Base-by-base conservation (phyloP, 208 protist species). In the Naegleria gruberi region DNA sequence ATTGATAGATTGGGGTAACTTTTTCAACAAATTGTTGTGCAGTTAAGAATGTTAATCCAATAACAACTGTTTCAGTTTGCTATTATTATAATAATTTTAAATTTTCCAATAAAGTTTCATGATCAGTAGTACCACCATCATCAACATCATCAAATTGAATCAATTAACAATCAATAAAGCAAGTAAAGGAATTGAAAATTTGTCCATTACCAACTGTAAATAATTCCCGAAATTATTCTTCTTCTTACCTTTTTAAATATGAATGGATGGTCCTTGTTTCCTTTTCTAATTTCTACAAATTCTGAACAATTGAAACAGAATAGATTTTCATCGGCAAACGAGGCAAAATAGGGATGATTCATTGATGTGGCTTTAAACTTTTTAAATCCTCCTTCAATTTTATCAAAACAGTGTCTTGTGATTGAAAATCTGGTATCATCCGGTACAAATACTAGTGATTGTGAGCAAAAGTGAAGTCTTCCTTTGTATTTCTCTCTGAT, bases 401-500 rank as follows among this genome's bases (percentile, higher is more conserved):
- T 26, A 1, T 44, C n/a, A 26, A 44, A 83, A 7, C 7, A 3
- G 12, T 41, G 15, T 41, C 37, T 83, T 40, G 30, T 15, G 41
- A 87, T 87, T 19, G 43, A 12, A 34, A 40, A n/a, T 87, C 82
- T 19, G 19, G 43, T 87, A 34, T 87, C 82, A 87, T 87, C 82
- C 0, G 82, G 82, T 19, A 87, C 82, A 51, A 87, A 87, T 41
- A 87, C 30, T 34, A 87, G 55, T 2, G 82, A 87, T 5, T 87
- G 82, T 23, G 82, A 87, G n/a, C 82, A 87, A 51, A 87, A 87
- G n/a, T 87, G 82, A 7, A 87, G 4, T 55, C 43, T 2, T 87
- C 82, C 82, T 45, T 26, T 26, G 4, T 42, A 84, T 45, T 44
- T 84, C 10, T 84, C 34, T 84, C 37, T 84, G 34, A 1, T 30